Evolutionary conservation across 345 rosid species (phyloP), one percentile per base, ranked within the genome.

Genomic region (Syzygium aromaticum): DNA sequence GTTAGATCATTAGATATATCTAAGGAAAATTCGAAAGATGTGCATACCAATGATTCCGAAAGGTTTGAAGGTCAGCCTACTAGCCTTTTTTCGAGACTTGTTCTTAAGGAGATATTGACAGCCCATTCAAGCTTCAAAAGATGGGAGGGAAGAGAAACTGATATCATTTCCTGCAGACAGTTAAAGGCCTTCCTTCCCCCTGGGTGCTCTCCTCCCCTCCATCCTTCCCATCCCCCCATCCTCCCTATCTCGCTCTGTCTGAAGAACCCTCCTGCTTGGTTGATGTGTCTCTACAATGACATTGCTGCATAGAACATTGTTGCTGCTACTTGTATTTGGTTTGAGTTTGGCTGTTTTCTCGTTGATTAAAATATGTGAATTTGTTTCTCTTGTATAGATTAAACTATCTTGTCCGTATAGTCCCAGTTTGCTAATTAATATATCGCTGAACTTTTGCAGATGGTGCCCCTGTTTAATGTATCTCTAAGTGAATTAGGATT

Each of bases 381-480:
- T 61, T 61, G 73, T 61, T 61, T 61, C 33, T 61, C 73, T n/a
- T 61, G 30, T 61, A n/a, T 7, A 43, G 27, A 73, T 73, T 73
- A 73, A 38, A 9, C 15, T 73, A 9, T 38, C 46, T 73, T 73
- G 2, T 73, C 6, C 14, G 3, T 73, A 22, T 38, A 38, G 82
- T 73, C 82, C 43, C 21, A 38, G 49, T 73, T 73, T 73, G 14
- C 82, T 73, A 5, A 73, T 67, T 67, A 17, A 33, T 67, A 23
- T 30, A 67, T 67, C 38, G 46, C 82, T 38, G 82, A 38, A 38
- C 82, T 84, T 73, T 89, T 89, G 92, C 96, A 98, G 99, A 95
- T 96, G 99, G 97, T 96, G 90, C 99, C 99, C 14, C 91, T 98
- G 92, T 96, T 94, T 91, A 98, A 95, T 83, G 17, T 95, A 88